Base-by-base conservation (phyloP, 179 eudicot species). In the Vitellaria paradoxa region DNA sequence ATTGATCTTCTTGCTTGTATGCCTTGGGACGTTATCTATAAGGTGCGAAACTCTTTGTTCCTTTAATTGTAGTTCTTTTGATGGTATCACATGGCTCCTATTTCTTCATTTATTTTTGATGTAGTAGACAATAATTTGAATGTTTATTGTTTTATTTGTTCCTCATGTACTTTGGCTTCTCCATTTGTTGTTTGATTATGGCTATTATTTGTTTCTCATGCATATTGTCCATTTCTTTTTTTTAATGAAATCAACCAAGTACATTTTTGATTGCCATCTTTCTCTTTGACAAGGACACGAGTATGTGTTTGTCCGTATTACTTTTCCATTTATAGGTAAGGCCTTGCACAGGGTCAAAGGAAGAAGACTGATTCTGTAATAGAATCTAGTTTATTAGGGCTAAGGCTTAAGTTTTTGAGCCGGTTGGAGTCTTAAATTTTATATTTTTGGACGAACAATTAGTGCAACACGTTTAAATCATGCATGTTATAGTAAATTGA, bases 1-100 rank as follows among this genome's bases (percentile, higher is more conserved):
- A 3, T 86, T 75, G 98, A 94, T 82, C 72, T 92, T 66, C 91
- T 94, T 23, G 92, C 89, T 30, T 92, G 97, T 75, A 76, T 94
- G 87, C 98, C 98, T 40, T 92, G 97, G 98, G 98, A 94, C 81
- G 65, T 86, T 72, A 85, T 94, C 75, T 94, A 82, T 81, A 92
- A 90, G 97, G 98, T 92, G 80, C n/a, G 56, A 30, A 30, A 17
- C 63, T 68, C 52, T 13, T 21, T 53, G 50, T 72, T 56, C 20
- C 47, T 50, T 0, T 47, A 21, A 13, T 70, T 12, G 20, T 17
- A 30, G 21, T 71, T 37, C 14, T 71, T 71, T 26, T 26, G 20
- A 70, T n/a, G 37, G 15, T 17, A 14, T 3, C 3, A 3, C 3
- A 9, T 9, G 49, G 42, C 9, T 52, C 61, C 20, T 55, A 7